Evolutionary conservation across 306 rosid genomes (phyloP).

Genomic region (Ziziphus jujuba): DNA sequence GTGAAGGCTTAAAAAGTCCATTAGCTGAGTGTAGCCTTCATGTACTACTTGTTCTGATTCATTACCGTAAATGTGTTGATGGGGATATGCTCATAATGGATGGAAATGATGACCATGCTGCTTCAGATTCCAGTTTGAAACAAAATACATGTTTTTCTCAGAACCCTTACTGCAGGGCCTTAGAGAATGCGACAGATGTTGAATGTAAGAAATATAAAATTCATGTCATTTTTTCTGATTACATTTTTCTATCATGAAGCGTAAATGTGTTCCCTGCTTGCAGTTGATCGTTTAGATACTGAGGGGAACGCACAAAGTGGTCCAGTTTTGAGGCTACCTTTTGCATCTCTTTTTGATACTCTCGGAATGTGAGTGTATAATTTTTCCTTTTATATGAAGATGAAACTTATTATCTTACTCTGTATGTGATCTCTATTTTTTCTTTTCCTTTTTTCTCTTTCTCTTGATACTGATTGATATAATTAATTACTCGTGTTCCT

Average conservation of each 20-base stretch:
- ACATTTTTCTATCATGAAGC: constrained; percentile 13
- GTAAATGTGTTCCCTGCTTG: constrained; percentile 32
- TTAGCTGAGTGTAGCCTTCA: constrained; percentile 87
- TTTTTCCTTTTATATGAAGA: constrained; percentile 15
- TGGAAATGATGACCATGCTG: constrained; percentile 38
- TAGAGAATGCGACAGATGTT: constrained; percentile 75
- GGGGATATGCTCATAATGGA: constrained; percentile 41
- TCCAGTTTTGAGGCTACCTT: constrained; percentile 78
- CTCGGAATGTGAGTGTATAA: constrained; percentile 75
- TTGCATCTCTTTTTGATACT: constrained; percentile 86
- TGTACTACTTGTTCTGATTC: constrained; percentile 85
- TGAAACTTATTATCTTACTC: neutral
- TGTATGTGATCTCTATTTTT: neutral
- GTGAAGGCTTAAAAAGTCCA: constrained; percentile 67
- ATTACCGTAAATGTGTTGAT: constrained; percentile 73
- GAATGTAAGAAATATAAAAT: constrained; percentile 60
- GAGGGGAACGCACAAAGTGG: constrained; percentile 74
- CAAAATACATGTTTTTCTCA: constrained; percentile 61
- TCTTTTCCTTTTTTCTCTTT: neutral
- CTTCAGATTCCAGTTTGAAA: constrained; percentile 58
- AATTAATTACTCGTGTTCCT: constrained; percentile 16
- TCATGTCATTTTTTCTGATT: constrained; percentile 14
- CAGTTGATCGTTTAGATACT: constrained; percentile 83
- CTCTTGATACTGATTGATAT: neutral
- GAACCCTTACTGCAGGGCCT: constrained; percentile 87